A percentile compares a stretch with the other conserved stretches of the same genome.
Evolutionary conservation across 1,139 yeast species (phyloP).

Genomic region (Hyphopichia khmerensis): DNA sequence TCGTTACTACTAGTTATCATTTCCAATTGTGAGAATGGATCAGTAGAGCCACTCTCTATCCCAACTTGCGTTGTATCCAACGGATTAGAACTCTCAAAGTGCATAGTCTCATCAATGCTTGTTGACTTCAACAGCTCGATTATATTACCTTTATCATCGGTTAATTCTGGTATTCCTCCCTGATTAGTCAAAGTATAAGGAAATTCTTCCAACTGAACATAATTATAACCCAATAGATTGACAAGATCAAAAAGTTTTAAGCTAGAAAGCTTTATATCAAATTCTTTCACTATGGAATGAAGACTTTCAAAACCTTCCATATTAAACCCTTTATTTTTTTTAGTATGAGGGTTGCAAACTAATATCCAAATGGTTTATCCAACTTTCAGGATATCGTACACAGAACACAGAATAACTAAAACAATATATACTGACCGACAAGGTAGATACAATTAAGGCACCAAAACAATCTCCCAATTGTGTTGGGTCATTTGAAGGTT

Average conservation of each 20-base stretch:
- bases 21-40: not conserved
- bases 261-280: conserved; percentile 16
- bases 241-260: conserved; percentile 17
- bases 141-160: not conserved
- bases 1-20: not conserved
- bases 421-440: too few relatives aligned
- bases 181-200: not conserved
- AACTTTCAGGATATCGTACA: too few relatives aligned
- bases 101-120: too few relatives aligned
- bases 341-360: not conserved
- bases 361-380: not conserved
- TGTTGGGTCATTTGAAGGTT: too few relatives aligned
- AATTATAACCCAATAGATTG: not conserved
- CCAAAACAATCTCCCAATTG: too few relatives aligned
- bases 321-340: not conserved
- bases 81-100: too few relatives aligned
- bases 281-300: conserved; percentile 17
- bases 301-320: conserved; percentile 24
- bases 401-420: too few relatives aligned
- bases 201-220: not conserved
- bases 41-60: not conserved
- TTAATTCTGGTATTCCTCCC: not conserved
- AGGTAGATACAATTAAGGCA: too few relatives aligned
- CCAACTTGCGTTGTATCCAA: not conserved
- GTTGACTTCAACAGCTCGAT: not conserved